Base-by-base conservation (phyloP, 768 basidiomycete genomes). In the Termitomyces heimii region DNA sequence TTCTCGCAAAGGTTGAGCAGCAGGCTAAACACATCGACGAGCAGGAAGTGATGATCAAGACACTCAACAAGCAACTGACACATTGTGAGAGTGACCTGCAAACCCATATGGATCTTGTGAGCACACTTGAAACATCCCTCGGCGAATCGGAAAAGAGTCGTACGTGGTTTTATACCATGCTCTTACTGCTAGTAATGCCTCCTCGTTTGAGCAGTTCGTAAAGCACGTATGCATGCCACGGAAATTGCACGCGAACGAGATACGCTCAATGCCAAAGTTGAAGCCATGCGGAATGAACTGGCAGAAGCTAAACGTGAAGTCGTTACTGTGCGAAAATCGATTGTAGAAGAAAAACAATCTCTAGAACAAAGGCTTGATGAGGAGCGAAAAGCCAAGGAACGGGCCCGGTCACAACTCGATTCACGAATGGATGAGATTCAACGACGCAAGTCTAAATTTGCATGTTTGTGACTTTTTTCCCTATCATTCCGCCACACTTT, bases 131-230 rank as follows among this genome's bases (percentile, higher is more conserved):
- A 73, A 82, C 86, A 44, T 92, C 91, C 6, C 78, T 96, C 14
- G 88, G 89, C 50, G 94, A 96, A 65, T 91, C 92, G 22, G 94
- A 96, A 75, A 92, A 96, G 71, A 94, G 94, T 66, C 76, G 92
- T 94, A 71, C 74, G 92, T 83, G 59, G 13, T 53, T 35, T 56
- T 53, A 58, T 26, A 26, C 31, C 45, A 53, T 46, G 24, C 49
- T 45, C 42, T 50, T 10, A 49, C 26, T 20, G 51, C 53, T 18
- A 49, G 49, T 62, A 37, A 60, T 57, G 22, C 24, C 42, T 44
- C 22, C 55, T 34, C 31, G 34, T 28, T 48, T 43, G 31, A 55
- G 34, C 65, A 94, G 91, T 96, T 55, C 90, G 94, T 59, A 96
- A 96, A 73, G 89, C 93, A 6, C 90, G 94, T 37, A 88, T 93